Conservation (phyloP, 106 monocot genomes). For the Dendrobium chrysotoxum region DNA sequence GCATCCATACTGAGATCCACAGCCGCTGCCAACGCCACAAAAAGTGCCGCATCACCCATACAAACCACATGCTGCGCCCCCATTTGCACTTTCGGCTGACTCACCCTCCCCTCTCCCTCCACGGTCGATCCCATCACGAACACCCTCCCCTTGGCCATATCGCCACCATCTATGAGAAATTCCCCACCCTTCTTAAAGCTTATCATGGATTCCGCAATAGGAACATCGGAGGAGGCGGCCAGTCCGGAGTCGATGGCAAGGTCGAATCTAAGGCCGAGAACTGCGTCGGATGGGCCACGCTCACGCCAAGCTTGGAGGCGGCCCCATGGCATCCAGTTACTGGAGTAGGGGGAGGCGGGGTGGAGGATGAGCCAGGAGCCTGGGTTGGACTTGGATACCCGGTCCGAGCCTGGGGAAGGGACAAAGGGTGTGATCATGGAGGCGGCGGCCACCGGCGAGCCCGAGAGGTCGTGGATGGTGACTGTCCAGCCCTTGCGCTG, state of each 20-base stretch:
- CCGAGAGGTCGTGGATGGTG: conserved; percentile 88
- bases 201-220: conserved; percentile 48
- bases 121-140: conserved; percentile 75
- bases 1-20: conserved; percentile 90
- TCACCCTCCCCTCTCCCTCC: conserved; percentile 59
- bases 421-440: conserved; percentile 91
- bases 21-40: conserved; percentile 67
- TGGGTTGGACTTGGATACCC: conserved; percentile 72
- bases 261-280: conserved; percentile 60
- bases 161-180: conserved; percentile 42
- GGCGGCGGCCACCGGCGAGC: conserved; percentile 73
- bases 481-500: conserved; percentile 92
- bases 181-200: conserved; percentile 47
- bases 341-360: conserved; percentile 17
- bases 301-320: conserved; percentile 87
- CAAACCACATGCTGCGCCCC: conserved; percentile 57
- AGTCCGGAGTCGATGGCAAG: conserved; percentile 27
- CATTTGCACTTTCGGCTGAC: conserved; percentile 59
- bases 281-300: conserved; percentile 37
- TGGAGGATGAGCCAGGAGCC: conserved; percentile 88
- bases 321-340: conserved; percentile 74
- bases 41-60: conserved; percentile 68
- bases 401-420: conserved; percentile 66
- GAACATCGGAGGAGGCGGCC: conserved; percentile 17
- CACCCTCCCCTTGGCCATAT: conserved; percentile 18